phyloP scores from a whole-genome alignment of 352 stramenopile species.

The Phytophthora megakarya region DNA sequence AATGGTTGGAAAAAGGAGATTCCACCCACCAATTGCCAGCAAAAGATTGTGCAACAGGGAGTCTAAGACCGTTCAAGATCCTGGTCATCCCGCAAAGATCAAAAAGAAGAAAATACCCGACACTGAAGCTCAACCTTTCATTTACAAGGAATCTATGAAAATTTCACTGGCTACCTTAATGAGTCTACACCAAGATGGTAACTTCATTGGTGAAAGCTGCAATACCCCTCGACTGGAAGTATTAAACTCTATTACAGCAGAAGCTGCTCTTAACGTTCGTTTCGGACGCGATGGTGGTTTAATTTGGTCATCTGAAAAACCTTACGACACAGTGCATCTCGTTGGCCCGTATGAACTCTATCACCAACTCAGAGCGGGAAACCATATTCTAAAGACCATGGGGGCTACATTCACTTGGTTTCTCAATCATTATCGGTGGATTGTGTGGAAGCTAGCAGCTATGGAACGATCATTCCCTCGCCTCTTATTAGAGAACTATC shows the following conservation, averaged over 20 bases:
- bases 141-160: conserved; percentile 52
- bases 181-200: conserved; percentile 10
- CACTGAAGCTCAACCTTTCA: conserved; percentile 16
- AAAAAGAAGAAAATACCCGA: conserved; percentile 30
- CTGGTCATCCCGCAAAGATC: neutral
- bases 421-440: conserved; percentile 74
- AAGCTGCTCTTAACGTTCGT: conserved; percentile 34
- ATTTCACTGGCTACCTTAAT: conserved; percentile 40
- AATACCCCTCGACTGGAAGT: conserved; percentile 25
- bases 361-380: conserved; percentile 33
- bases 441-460: conserved; percentile 71
- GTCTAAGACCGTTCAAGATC: conserved; percentile 4
- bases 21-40: conserved; percentile 47
- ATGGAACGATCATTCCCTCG: conserved; percentile 57
- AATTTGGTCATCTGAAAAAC: conserved; percentile 3
- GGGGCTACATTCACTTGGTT: conserved; percentile 64
- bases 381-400: conserved; percentile 33
- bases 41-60: conserved; percentile 27
- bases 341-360: conserved; percentile 43
- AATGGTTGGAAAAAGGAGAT: conserved; percentile 32
- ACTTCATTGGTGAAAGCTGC: neutral
- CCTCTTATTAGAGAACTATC: conserved; percentile 59
- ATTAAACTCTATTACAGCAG: conserved; percentile 39
- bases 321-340: conserved; percentile 20
- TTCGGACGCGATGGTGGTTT: conserved; percentile 30